phyloP scores from a whole-genome alignment of 768 basidiomycete species.

The Termitomyces bulborhizus region DNA sequence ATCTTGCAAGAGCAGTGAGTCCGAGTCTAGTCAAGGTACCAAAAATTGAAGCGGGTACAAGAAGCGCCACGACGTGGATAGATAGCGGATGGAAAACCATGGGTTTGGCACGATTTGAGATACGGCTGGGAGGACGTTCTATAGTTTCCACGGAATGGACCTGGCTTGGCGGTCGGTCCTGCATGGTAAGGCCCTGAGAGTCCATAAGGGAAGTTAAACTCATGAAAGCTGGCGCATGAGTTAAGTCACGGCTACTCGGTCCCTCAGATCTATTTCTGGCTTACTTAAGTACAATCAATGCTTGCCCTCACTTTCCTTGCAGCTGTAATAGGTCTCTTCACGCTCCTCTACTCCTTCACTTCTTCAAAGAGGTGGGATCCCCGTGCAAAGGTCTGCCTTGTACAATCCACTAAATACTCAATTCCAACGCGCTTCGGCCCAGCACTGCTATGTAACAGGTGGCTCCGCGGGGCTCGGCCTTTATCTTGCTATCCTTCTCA shows the following conservation, averaged over 20 bases:
- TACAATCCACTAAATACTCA: neutral
- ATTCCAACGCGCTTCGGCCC: neutral
- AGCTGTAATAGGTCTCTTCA: neutral
- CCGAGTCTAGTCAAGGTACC: constrained; percentile 84
- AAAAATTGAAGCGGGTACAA: constrained; percentile 78
- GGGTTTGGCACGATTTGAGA: constrained; percentile 23
- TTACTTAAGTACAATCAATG: neutral
- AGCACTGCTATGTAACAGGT: constrained; percentile 89
- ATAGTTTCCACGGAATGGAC: constrained; percentile 24
- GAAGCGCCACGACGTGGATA: constrained; percentile 57
- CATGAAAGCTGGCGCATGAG: constrained; percentile 1
- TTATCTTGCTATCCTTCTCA: constrained; percentile 63
- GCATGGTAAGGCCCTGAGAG: constrained; percentile 1
- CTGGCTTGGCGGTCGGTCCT: constrained; percentile 9
- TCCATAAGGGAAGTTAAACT: constrained; percentile 1
- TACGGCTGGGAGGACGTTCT: constrained; percentile 28
- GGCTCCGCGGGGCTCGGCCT: constrained; percentile 84
- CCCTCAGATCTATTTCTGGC: constrained; percentile 4
- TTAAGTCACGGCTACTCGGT: neutral
- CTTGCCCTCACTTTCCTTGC: neutral
- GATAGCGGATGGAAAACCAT: constrained; percentile 48
- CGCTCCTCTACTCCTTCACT: constrained; percentile 15
- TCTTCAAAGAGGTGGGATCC: constrained; percentile 37
- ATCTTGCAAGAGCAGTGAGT: constrained; percentile 64
- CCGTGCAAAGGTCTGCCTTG: constrained; percentile 27